Base-by-base conservation (phyloP, 208 protist species). In the Tritrichomonas foetus region DNA sequence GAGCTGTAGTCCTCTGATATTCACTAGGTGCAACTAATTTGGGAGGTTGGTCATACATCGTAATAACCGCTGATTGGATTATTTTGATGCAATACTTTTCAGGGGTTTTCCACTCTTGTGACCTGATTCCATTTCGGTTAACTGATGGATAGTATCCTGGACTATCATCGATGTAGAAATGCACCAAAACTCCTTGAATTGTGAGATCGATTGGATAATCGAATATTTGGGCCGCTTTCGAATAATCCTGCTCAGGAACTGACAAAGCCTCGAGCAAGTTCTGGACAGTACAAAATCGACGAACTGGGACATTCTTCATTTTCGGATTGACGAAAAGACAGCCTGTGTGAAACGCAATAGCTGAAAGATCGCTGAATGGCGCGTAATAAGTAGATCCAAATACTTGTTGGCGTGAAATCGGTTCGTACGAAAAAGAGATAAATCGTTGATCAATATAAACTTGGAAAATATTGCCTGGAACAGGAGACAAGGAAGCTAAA, bases 281-380 rank as follows among this genome's bases (percentile, higher is more conserved):
- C 39, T 82, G 44, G 8, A 82, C 50, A 50, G 74, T 50, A 50
- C 74, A 82, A 25, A 82, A 82, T 82, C 74, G 44, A n/a, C 74
- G 44, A 47, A 30, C 41, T 20, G 41, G 33, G 44, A 41, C 74
- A n/a, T 30, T n/a, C 50, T 82, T 82, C 16, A 39, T 47, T 82
- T 82, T 82, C 50, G 33, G 74, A 78, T 78, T 25, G 50, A 82
- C 50, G 25, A 82, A 82, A n/a, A 82, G 50, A 49, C 33, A 30
- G 0, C 74, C 74, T 82, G 74, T 82, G 25, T 82, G 74, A 50
- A 39, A 20, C 30, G 74, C 74, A 82, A 82, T 82, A 50, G 74
- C 74, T 3, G 74, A n/a, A 20, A 49, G 41, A 82, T 82, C 74
- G 50, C 74, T 82, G 5, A 30, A 22, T 50, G 74, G 74, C 27